Evolutionary conservation across 2,329 filamentous ascomycete genomes (phyloP), one percentile per base, ranked within the genome.

Genomic region (Exophiala mesophila): DNA sequence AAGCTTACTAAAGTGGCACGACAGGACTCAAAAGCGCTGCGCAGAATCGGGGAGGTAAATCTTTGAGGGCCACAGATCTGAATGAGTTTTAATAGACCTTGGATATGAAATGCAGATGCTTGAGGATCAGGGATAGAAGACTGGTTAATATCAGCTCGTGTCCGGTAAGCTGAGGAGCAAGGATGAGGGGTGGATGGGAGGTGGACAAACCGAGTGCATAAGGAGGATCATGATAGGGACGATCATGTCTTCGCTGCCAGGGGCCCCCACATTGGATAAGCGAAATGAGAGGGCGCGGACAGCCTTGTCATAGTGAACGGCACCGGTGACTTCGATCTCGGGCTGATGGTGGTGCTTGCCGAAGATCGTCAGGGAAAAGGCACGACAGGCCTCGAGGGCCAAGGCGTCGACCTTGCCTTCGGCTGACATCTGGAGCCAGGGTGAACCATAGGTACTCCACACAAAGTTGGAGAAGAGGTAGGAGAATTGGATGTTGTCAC

Each of bases 391-490:
- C 34, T 51, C 41, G 10, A 51, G 21, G n/a, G 45, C 44, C 26
- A 51, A 30, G 8, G 38, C 30, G 28, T 47, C 45, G 6, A 51
- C 18, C 35, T 41, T 48, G 8, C 48, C 48, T n/a, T 31, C 39
- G 28, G 45, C 44, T 12, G 48, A 38, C 41, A 44, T 42, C 30
- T 51, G 41, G 8, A 51, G 41, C 48, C 48, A 51, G 3, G 48
- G 48, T 9, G 45, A 41, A 3, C 48, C 48, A 45, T 48, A 51
- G 32, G 35, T 45, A 37, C 48, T 47, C 48, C 48, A 51, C 26
- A 51, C 48, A 26, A 51, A 48, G 30, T 51, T 51, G 37, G 44
- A 40, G 38, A 51, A 48, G 20, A 51, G 38, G 34, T 45, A 48
- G 34, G 45, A 33, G 35, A 48, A 48, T 16, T 48, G 41, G 30